A percentile compares a stretch with the other conserved stretches of the same genome.
phyloP scores from a whole-genome alignment of 345 rosid genomes.

The Murraya koenigii region DNA sequence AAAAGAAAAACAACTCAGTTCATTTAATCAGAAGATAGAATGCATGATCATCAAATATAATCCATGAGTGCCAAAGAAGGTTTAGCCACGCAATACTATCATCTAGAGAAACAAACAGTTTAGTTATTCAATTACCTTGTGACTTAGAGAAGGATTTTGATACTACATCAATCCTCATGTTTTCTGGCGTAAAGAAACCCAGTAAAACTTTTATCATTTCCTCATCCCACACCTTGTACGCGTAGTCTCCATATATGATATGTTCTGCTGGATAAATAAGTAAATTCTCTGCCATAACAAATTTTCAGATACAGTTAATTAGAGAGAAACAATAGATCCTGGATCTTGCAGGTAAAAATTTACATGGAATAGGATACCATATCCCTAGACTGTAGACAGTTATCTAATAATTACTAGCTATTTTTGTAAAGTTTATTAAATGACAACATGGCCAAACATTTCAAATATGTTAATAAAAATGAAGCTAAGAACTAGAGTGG shows the following conservation, averaged over 20 bases:
- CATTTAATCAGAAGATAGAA: not conserved
- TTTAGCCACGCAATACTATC: not conserved
- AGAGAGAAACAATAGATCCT: slow-evolving; percentile 1
- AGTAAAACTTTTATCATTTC: slow-evolving; percentile 56
- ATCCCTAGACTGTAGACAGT: not conserved
- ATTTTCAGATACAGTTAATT: slow-evolving; percentile 1
- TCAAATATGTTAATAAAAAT: not conserved
- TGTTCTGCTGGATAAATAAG: slow-evolving; percentile 83
- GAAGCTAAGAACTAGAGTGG: not conserved
- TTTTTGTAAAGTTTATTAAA: not conserved
- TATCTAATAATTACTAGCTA: not conserved
- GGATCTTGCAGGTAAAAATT: not conserved
- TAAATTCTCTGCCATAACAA: slow-evolving; percentile 66
- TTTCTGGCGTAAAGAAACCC: slow-evolving; percentile 71
- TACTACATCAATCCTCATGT: slow-evolving; percentile 92
- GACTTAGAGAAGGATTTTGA: slow-evolving; percentile 63
- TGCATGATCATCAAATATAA: not conserved
- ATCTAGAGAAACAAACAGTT: not conserved
- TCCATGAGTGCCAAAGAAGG: not conserved
- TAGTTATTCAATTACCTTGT: slow-evolving; percentile 45
- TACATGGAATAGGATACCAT: not conserved
- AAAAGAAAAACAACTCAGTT: not conserved
- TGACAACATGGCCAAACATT: not conserved
- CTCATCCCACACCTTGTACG: slow-evolving; percentile 81
- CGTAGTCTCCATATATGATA: slow-evolving; percentile 82